Base-by-base conservation (phyloP, 2,329 filamentous ascomycete genomes). In the Plenodomus lindquistii region DNA sequence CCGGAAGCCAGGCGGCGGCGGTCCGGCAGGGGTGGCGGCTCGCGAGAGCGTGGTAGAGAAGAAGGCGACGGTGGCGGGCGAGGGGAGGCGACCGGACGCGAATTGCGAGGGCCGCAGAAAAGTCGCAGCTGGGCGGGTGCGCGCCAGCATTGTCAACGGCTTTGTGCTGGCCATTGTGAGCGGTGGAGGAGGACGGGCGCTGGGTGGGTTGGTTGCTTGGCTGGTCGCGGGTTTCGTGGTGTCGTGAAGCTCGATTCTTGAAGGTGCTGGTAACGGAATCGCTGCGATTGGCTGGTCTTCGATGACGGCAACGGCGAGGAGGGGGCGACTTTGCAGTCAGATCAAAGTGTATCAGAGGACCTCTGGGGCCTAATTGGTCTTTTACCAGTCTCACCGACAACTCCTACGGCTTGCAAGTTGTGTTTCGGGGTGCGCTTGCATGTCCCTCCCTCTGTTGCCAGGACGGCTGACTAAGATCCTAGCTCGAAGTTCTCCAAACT, bases 1-100 rank as follows among this genome's bases (percentile, higher is more conserved):
- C 63, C 94, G 86, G 82, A 96, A 97, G 58, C 86, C 85, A 61
- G 85, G 78, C 48, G 90, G 88, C 60, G 91, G 90, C 60, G 89
- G 85, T 40, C 92, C 91, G 57, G 82, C 80, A 56, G 91, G 90
- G 40, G 89, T 79, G 65, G 82, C 82, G 70, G 77, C 73, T 66
- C 79, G 78, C 59, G 70, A 85, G 60, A 87, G 85, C 61, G 79
- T 81, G 62, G 82, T 84, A 54, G 82, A 85, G 78, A 87, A 86
- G 74, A 79, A 76, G 75, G 79, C 78, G 72, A 77, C 77, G 62
- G 78, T 73, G 75, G 75, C 74, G 66, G 70, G 66, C 51, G 72
- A 65, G 54, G 72, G 70, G 54, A 69, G 63, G 57, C 73, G 70
- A 38, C 51, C 55, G 17, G 66, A 53, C 48, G 65, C 55, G 55